Evolutionary conservation across 139 green algal genomes (phyloP).

Genomic region (Diplosphaera chodatii): DNA sequence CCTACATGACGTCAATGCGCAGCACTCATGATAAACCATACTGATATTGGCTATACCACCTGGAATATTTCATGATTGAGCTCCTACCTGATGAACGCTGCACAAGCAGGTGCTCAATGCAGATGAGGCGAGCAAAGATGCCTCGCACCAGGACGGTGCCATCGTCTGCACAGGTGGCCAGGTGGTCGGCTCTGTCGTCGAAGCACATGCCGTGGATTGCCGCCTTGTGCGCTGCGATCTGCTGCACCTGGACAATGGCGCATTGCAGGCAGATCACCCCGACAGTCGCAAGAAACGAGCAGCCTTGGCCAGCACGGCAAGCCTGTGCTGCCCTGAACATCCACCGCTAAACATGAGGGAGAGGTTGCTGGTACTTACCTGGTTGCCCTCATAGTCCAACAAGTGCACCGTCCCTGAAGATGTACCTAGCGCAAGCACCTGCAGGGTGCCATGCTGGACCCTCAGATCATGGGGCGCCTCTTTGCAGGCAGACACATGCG

Average conservation of each 20-base stretch:
- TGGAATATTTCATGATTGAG: background rate
- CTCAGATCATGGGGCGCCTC: too few species aligned
- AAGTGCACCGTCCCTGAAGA: slow-evolving; percentile 65
- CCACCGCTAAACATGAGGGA: slow-evolving; percentile 1
- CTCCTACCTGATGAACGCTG: too few species aligned
- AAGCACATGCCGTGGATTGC: slow-evolving; percentile 74
- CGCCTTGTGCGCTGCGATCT: slow-evolving; percentile 43
- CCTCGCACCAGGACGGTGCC: slow-evolving; percentile 57
- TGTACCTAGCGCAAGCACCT: slow-evolving; percentile 78
- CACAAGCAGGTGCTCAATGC: too few species aligned
- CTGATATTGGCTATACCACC: background rate
- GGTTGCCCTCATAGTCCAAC: slow-evolving; percentile 80
- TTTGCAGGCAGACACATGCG: too few species aligned
- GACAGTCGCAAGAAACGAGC: too few species aligned
- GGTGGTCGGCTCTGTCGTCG: slow-evolving; percentile 65
- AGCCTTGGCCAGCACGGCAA: background rate
- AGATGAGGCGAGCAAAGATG: background rate
- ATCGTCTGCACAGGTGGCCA: slow-evolving; percentile 79
- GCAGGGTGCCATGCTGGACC: too few species aligned
- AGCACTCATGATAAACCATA: background rate
- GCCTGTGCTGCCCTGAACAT: too few species aligned
- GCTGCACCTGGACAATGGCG: slow-evolving; percentile 33
- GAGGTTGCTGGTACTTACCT: slow-evolving; percentile 37
- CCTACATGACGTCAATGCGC: slow-evolving; percentile 6
- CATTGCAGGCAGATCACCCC: background rate